Evolutionary conservation across 78 protist species (phyloP).

Genomic region (Paulinella micropora): DNA sequence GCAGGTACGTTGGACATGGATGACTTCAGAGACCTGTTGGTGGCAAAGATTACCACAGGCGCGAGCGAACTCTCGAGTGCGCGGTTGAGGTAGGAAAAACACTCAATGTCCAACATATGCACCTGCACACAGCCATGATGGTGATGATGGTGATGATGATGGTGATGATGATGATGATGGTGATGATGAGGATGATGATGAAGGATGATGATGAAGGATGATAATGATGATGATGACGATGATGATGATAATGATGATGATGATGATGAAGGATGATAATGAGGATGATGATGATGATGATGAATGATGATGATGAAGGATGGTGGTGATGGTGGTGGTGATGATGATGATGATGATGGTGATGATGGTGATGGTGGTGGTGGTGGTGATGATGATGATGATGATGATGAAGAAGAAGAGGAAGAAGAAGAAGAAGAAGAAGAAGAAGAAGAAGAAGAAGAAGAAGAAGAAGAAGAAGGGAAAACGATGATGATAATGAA

Average conservation of each 20-base stretch:
- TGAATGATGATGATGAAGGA: too few species aligned
- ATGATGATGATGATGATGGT: too few species aligned
- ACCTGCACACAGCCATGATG: conserved; percentile 35
- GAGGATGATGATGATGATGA: background rate
- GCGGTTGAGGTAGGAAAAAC: conserved; percentile 94
- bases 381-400: background rate
- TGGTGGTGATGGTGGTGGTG: background rate
- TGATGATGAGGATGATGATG: background rate
- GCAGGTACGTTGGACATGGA: background rate
- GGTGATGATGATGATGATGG: background rate
- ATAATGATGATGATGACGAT: background rate
- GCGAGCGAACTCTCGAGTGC: conserved; percentile 94
- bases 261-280: background rate
- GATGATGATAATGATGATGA: background rate
- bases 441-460: background rate
- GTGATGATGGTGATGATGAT: background rate
- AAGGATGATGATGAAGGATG: too few species aligned
- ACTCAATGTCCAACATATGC: conserved; percentile 99
- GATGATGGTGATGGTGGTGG: too few species aligned
- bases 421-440: too few species aligned
- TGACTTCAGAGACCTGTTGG: conserved; percentile 66
- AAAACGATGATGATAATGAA: background rate
- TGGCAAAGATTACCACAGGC: conserved; percentile 98
- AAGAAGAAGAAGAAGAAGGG: background rate
- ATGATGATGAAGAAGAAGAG: background rate